phyloP scores from a whole-genome alignment of 352 stramenopile genomes.

The Phytophthora tentaculata region DNA sequence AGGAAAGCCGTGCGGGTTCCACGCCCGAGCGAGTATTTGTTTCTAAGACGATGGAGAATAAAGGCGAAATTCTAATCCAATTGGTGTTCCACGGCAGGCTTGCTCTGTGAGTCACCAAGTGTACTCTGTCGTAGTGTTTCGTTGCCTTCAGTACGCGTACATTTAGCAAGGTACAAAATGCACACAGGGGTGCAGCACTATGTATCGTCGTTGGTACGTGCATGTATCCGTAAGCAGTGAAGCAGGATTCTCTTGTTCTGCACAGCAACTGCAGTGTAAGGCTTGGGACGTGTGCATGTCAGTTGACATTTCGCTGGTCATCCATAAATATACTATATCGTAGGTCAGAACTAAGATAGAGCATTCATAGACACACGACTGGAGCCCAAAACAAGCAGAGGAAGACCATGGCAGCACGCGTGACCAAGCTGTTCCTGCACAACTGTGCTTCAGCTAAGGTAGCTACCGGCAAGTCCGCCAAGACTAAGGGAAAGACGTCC shows the following conservation, averaged over 20 bases:
- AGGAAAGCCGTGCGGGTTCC: conserved; percentile 19
- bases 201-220: no score
- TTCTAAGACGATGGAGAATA: conserved; percentile 83
- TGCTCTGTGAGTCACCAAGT: conserved; percentile 12
- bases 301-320: no score
- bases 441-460: conserved; percentile 43
- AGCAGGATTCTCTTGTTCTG: no score
- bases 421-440: conserved; percentile 82
- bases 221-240: no score
- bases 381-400: conserved; percentile 10
- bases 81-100: conserved; percentile 27
- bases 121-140: conserved; percentile 4
- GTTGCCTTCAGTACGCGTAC: no score
- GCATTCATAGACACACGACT: conserved; percentile 22
- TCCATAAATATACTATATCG: neutral
- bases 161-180: no score
- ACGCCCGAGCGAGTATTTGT: conserved; percentile 38
- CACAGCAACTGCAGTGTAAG: no score
- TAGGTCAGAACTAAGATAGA: neutral
- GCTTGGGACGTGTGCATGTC: no score
- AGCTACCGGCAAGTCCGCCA: conserved; percentile 21
- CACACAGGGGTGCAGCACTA: no score
- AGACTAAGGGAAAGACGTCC: conserved; percentile 5
- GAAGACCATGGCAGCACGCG: conserved; percentile 56
- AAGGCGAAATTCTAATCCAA: conserved; percentile 85